Evolutionary conservation across 83 land plant species (phyloP).

Genomic region (Isoetes engelmannii): DNA sequence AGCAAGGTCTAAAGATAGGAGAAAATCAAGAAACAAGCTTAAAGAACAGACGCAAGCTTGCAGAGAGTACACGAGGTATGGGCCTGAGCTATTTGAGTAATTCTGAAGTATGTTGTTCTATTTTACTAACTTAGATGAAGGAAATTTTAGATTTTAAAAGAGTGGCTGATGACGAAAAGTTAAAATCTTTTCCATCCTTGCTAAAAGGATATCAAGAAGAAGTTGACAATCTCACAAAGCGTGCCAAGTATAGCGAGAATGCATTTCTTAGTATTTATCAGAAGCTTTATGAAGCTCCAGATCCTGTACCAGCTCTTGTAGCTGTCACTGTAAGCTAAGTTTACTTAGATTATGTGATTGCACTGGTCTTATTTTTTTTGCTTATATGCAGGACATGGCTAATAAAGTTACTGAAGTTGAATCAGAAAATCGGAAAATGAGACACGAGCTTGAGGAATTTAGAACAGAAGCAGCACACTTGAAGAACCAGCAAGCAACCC

Average conservation of each 20-base stretch:
- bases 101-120: too few species aligned
- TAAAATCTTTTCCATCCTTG: conserved; percentile 62
- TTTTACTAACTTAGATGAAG: too few species aligned
- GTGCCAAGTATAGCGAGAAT: conserved; percentile 99
- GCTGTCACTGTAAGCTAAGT: conserved; percentile 60
- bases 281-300: conserved; percentile 97
- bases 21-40: conserved; percentile 94
- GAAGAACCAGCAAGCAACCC: conserved; percentile 93
- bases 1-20: conserved; percentile 85
- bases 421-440: conserved; percentile 93
- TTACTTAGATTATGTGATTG: neutral
- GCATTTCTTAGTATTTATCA: conserved; percentile 94
- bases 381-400: conserved; percentile 61
- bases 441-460: conserved; percentile 89
- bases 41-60: conserved; percentile 89
- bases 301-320: conserved; percentile 87
- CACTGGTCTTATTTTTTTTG: conserved; percentile 2
- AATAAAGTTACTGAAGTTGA: conserved; percentile 70
- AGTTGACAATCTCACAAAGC: conserved; percentile 95
- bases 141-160: conserved; percentile 73
- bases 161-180: conserved; percentile 81
- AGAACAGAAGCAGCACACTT: conserved; percentile 89
- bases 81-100: too few species aligned
- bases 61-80: conserved; percentile 92
- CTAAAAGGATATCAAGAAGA: conserved; percentile 96